A percentile compares a stretch with the other conserved stretches of the same genome.
Evolutionary conservation across 148 eudicot species (phyloP).

Genomic region (Persicaria maculosa): DNA sequence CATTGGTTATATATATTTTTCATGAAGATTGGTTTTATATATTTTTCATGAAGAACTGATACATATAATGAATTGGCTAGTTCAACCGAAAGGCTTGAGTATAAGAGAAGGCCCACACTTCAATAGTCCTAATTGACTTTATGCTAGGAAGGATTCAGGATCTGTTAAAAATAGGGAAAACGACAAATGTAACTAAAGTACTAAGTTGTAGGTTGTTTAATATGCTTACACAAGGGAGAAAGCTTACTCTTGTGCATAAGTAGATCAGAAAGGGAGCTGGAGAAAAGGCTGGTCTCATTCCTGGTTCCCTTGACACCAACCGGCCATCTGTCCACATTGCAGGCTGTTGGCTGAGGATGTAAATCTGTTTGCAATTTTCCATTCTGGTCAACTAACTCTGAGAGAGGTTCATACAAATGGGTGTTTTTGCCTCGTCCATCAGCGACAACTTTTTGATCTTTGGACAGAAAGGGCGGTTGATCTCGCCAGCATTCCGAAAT

Average conservation of each 20-base stretch:
- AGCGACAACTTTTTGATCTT: slow-evolving; percentile 19
- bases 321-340: slow-evolving; percentile 23
- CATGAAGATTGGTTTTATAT: neutral
- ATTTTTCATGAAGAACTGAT: neutral
- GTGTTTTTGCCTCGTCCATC: slow-evolving; percentile 25
- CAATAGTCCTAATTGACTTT: neutral
- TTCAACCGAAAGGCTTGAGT: neutral
- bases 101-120: neutral
- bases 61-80: neutral
- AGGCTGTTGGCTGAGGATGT: slow-evolving; percentile 20
- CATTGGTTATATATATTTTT: neutral
- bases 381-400: slow-evolving; percentile 28
- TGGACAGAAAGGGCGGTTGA: slow-evolving; percentile 20
- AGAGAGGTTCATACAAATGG: slow-evolving; percentile 18
- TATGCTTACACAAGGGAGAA: neutral
- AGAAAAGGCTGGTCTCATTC: slow-evolving; percentile 39
- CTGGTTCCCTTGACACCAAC: slow-evolving; percentile 29
- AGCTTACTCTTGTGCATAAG: slow-evolving; percentile 35
- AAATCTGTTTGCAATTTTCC: slow-evolving; percentile 23
- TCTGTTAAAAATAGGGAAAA: too few species aligned
- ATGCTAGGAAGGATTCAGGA: neutral
- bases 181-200: too few species aligned
- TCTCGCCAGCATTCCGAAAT: slow-evolving; percentile 30
- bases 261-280: slow-evolving; percentile 33
- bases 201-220: neutral